phyloP scores from a whole-genome alignment of 768 basidiomycete genomes.

The Myochromella boudieri region DNA sequence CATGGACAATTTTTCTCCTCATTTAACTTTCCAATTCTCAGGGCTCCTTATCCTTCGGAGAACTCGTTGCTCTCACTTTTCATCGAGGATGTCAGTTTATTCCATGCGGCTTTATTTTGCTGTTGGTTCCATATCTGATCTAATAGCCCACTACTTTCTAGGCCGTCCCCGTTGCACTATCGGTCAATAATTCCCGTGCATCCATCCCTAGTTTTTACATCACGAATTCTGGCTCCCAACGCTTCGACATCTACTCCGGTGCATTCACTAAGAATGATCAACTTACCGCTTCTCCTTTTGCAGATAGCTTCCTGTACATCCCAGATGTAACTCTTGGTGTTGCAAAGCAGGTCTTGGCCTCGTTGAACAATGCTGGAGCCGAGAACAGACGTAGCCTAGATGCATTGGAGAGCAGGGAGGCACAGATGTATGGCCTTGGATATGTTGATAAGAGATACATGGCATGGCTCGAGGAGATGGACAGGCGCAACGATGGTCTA shows the following conservation, averaged over 20 bases:
- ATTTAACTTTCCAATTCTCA: constrained; percentile 23
- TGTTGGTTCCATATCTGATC: too few relatives aligned
- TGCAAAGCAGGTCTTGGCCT: constrained; percentile 53
- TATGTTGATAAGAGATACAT: constrained; percentile 11
- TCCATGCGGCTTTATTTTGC: background rate
- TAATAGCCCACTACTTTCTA: constrained; percentile 15
- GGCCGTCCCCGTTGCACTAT: constrained; percentile 56
- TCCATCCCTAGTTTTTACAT: constrained; percentile 63
- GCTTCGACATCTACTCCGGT: constrained; percentile 68
- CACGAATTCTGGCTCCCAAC: constrained; percentile 59
- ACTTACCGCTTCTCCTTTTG: constrained; percentile 71
- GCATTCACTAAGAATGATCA: constrained; percentile 81
- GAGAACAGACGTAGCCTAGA: constrained; percentile 33
- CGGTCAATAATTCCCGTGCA: constrained; percentile 63
- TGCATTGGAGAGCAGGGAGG: constrained; percentile 32
- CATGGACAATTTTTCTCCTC: background rate
- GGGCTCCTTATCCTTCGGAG: constrained; percentile 62
- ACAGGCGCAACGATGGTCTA: constrained; percentile 31
- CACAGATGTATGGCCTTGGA: constrained; percentile 34
- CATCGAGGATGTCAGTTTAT: constrained; percentile 38
- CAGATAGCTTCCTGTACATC: constrained; percentile 63
- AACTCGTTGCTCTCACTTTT: constrained; percentile 61
- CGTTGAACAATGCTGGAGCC: constrained; percentile 48
- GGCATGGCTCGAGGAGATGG: constrained; percentile 62
- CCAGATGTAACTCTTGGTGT: constrained; percentile 48